A percentile compares a stretch with the other conserved stretches of the same genome.
Conservation (phyloP, 2,329 filamentous ascomycete species). For the Aureobasidium sp. region DNA sequence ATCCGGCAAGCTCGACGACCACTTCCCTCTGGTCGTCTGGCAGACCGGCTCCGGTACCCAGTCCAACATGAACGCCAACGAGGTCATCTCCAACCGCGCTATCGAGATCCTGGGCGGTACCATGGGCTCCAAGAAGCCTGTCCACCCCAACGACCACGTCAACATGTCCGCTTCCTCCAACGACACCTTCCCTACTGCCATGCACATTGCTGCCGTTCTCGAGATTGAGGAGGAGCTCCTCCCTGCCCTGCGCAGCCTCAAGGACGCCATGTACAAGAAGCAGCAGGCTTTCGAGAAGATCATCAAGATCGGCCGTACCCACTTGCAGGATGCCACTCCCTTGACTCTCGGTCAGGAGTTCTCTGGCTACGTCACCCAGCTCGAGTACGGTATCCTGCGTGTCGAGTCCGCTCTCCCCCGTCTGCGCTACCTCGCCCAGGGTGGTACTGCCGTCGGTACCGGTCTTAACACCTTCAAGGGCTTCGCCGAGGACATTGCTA, state of each 20-base stretch:
- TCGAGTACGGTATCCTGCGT: constrained; percentile 82
- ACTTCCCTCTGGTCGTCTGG: constrained; percentile 98
- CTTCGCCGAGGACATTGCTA: constrained; percentile 87
- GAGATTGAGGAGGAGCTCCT: constrained; percentile 82
- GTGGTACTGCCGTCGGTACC: constrained; percentile 92
- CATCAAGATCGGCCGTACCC: constrained; percentile 98
- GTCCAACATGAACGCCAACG: constrained; percentile 99
- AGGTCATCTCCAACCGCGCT: constrained; percentile 98
- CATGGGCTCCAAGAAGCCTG: constrained; percentile 96
- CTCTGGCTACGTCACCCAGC: constrained; percentile 91
- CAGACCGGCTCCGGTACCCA: constrained; percentile 98
- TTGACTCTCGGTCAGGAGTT: constrained; percentile 95
- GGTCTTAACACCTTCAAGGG: constrained; percentile 96
- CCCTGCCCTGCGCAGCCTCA: constrained; percentile 72
- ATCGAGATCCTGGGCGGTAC: constrained; percentile 93
- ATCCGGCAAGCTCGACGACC: constrained; percentile 84
- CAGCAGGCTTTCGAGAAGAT: constrained; percentile 83
- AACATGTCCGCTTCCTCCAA: constrained; percentile 99
- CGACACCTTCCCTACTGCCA: constrained; percentile 98
- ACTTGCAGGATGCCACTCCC: constrained; percentile 94
- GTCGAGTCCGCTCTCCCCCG: constrained; percentile 76
- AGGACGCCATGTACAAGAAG: constrained; percentile 79
- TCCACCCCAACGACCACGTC: constrained; percentile 98
- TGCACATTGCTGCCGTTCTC: constrained; percentile 97
- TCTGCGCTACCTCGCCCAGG: constrained; percentile 81